These are phyloP conservation scores for Aspergillus fumigatus DNA, from an alignment of 2,329 filamentous ascomycete species.

Conservation along the genomic window DNA sequence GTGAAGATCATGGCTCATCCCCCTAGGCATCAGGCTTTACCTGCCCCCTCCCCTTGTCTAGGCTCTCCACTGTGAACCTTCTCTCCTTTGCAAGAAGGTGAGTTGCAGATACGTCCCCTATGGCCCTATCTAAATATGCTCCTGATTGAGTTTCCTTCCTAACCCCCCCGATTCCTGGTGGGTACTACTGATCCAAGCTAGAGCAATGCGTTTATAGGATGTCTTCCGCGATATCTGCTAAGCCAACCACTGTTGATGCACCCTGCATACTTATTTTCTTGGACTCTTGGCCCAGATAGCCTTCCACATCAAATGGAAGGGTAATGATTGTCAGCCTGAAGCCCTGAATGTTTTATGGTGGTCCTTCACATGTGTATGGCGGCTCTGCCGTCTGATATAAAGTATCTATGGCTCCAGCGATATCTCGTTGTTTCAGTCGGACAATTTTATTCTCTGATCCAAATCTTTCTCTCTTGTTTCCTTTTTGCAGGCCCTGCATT, in stretches of 20 bases:
- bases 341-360: conserved; percentile 2
- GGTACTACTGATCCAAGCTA: conserved; percentile 2
- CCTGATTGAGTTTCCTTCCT: conserved; percentile 4
- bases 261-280: neutral
- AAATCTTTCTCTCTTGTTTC: neutral
- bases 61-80: conserved; percentile 4
- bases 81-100: conserved; percentile 1
- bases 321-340: conserved; percentile 4
- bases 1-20: conserved; percentile 13
- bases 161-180: conserved; percentile 6
- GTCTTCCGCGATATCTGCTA: conserved; percentile 1
- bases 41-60: conserved; percentile 3
- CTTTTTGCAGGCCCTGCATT: neutral
- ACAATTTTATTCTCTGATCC: neutral
- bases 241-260: conserved; percentile 10
- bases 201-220: conserved; percentile 5
- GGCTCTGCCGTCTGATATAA: neutral
- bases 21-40: conserved; percentile 20
- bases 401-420: neutral
- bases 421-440: neutral
- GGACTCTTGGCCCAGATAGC: conserved; percentile 6
- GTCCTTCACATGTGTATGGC: neutral
- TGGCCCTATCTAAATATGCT: conserved; percentile 11
- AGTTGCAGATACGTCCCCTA: conserved; percentile 3
- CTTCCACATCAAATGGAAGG: conserved; percentile 1